Evolutionary conservation across 352 stramenopile species (phyloP).

Genomic region (Elongisporangium prolatum): DNA sequence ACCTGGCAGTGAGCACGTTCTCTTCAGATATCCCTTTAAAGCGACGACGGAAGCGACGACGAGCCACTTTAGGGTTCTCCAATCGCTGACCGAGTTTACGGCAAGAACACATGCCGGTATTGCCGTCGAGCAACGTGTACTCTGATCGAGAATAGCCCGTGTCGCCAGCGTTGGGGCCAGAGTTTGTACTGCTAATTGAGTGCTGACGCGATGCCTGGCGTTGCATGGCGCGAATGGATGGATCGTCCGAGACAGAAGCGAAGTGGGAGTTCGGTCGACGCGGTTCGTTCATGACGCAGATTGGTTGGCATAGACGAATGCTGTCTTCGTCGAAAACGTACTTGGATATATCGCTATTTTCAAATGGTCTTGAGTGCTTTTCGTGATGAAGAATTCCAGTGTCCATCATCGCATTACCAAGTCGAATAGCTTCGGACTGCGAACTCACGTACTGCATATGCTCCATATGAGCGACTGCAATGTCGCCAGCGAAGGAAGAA

Average conservation of each 20-base stretch:
- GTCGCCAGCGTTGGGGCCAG: not conserved
- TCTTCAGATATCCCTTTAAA: not conserved
- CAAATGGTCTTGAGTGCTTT: constrained; percentile 31
- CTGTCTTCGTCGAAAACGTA: constrained; percentile 43
- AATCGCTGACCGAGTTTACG: constrained; percentile 52
- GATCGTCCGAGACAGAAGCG: too few relatives aligned
- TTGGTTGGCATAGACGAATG: constrained; percentile 24
- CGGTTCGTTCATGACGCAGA: constrained; percentile 1
- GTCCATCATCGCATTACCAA: constrained; percentile 46
- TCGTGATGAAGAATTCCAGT: constrained; percentile 39
- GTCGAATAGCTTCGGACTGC: constrained; percentile 28
- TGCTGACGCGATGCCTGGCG: not conserved
- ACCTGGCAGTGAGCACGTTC: not conserved
- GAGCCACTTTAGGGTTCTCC: constrained; percentile 24
- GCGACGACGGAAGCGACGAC: not conserved
- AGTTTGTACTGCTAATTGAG: too few relatives aligned
- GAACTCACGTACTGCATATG: constrained; percentile 17
- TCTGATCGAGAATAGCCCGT: not conserved
- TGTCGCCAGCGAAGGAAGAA: constrained; percentile 24
- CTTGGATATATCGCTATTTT: constrained; percentile 15
- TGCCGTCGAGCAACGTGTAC: not conserved
- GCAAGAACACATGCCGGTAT: constrained; percentile 29
- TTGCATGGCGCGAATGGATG: too few relatives aligned
- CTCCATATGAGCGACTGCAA: constrained; percentile 28
- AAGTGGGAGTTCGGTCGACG: not conserved